Conservation (phyloP, 1,284 basidiomycete species). For the Ustilago tritici region DNA sequence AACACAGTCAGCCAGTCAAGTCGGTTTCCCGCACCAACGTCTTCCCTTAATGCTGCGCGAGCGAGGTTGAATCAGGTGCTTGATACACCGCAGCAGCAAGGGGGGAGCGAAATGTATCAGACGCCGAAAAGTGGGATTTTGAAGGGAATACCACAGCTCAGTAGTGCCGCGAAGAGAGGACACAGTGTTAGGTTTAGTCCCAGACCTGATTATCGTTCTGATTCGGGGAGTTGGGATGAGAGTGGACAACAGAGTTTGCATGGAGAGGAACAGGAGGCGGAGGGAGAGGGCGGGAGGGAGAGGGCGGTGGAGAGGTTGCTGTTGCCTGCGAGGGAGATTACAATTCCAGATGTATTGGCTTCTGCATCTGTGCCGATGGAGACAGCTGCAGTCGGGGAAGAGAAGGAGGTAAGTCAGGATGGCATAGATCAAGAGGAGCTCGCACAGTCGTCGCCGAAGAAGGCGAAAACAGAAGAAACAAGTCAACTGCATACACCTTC, state of each 20-base stretch:
- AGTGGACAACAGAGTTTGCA: slow-evolving; percentile 10
- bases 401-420: not conserved
- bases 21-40: slow-evolving; percentile 12
- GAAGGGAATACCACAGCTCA: slow-evolving; percentile 13
- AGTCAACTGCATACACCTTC: slow-evolving; percentile 35
- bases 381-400: not conserved
- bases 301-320: slow-evolving; percentile 19
- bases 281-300: slow-evolving; percentile 7
- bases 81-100: not conserved
- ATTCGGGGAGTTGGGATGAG: slow-evolving; percentile 50
- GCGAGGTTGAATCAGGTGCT: slow-evolving; percentile 25
- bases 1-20: slow-evolving; percentile 32
- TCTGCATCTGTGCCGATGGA: not conserved
- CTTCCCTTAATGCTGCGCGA: slow-evolving; percentile 26
- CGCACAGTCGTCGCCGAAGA: slow-evolving; percentile 13
- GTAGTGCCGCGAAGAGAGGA: slow-evolving; percentile 13
- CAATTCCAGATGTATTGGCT: slow-evolving; percentile 25
- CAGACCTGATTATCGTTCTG: slow-evolving; percentile 45
- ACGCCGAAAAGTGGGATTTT: slow-evolving; percentile 30
- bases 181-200: slow-evolving; percentile 51
- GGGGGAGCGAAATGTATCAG: slow-evolving; percentile 5
- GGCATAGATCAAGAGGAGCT: not conserved
- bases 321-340: slow-evolving; percentile 24
- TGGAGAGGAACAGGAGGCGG: slow-evolving; percentile 5
- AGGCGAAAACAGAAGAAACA: not conserved